These are phyloP conservation scores for Rhododendron griersonianum DNA, from an alignment of 148 eudicot species.

Conservation along the genomic window DNA sequence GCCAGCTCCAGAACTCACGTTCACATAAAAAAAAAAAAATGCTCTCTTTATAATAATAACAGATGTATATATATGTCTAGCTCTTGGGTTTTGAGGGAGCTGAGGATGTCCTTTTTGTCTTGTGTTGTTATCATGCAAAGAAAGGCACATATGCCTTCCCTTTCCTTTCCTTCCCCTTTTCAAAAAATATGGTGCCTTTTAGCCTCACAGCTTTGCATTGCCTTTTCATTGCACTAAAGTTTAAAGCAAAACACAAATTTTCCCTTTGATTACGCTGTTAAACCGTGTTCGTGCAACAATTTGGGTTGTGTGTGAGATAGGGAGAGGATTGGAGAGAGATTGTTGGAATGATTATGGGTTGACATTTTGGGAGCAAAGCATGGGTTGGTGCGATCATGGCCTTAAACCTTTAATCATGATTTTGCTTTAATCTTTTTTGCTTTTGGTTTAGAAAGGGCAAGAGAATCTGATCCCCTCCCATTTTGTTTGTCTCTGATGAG, in stretches of 20 bases:
- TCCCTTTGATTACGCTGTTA: conserved; percentile 29
- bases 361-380: conserved; percentile 32
- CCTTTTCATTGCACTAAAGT: conserved; percentile 10
- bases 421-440: conserved; percentile 12
- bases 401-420: conserved; percentile 15
- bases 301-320: conserved; percentile 1
- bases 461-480: conserved; percentile 7
- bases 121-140: not conserved
- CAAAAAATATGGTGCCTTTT: not conserved
- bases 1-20: not conserved
- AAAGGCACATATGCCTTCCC: conserved; percentile 10
- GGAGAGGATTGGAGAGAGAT: not conserved
- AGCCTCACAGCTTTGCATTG: not conserved
- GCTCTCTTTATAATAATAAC: not conserved
- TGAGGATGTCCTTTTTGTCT: conserved; percentile 13
- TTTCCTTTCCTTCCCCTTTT: conserved; percentile 6
- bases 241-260: not conserved
- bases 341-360: conserved; percentile 33
- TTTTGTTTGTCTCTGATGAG: conserved; percentile 50
- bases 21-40: not conserved
- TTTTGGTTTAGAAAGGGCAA: conserved; percentile 20
- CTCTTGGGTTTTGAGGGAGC: not conserved
- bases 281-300: not conserved
- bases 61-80: not conserved
- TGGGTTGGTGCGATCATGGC: conserved; percentile 38